A percentile compares a stretch with the other conserved stretches of the same genome.
These are phyloP conservation scores for Kodamaea lidongshanica DNA, from an alignment of 805 yeast genomes.

Conservation along the genomic window DNA sequence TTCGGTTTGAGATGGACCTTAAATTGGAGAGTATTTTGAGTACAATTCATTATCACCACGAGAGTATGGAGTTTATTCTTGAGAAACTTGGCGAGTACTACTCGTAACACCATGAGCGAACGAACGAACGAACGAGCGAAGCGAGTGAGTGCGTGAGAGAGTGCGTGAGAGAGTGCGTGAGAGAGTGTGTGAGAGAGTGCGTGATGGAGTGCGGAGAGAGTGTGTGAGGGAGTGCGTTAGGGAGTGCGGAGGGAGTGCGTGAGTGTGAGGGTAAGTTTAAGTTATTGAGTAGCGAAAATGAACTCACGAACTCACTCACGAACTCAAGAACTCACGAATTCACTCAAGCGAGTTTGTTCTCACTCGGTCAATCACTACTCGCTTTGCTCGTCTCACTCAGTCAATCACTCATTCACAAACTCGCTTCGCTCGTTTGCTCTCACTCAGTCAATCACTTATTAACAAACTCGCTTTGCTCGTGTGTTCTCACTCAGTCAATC, in stretches of 20 bases:
- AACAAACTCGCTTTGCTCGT: no score
- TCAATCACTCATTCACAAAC: no score
- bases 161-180: background rate
- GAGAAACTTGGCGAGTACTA: background rate
- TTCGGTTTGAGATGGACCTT: constrained; percentile 7
- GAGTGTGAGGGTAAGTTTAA: no score
- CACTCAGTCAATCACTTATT: no score
- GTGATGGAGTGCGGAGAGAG: background rate
- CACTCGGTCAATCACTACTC: no score
- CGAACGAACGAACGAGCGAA: background rate
- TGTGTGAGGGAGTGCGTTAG: constrained; percentile 1
- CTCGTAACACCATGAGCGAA: background rate
- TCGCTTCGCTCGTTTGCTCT: no score
- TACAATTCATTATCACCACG: constrained; percentile 5
- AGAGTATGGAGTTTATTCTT: constrained; percentile 3
- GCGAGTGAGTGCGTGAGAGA: background rate
- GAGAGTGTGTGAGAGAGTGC: constrained; percentile 1
- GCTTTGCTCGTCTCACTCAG: no score
- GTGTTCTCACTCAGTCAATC: no score
- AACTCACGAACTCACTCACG: no score
- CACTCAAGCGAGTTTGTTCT: no score
- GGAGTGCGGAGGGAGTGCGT: background rate
- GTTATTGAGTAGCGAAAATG: no score
- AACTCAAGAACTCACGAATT: no score
- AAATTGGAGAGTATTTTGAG: constrained; percentile 4